A percentile compares a stretch with the other conserved stretches of the same genome.
Evolutionary conservation across 331 rosid genomes (phyloP).

Genomic region (Spiraea crenata): DNA sequence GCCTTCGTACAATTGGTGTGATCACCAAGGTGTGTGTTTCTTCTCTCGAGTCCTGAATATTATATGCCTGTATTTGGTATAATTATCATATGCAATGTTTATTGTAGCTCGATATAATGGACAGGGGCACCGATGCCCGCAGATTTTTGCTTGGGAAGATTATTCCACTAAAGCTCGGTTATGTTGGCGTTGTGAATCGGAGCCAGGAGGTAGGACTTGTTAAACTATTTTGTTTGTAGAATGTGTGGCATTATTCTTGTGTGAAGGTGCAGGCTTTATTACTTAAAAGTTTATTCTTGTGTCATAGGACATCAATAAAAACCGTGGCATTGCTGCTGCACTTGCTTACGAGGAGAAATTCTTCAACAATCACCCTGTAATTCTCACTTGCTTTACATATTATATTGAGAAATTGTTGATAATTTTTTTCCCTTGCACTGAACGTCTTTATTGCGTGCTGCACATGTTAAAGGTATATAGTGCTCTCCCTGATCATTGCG

Average conservation of each 20-base stretch:
- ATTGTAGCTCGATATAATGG: conserved; percentile 46
- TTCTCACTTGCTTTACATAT: neutral
- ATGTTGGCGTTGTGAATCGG: conserved; percentile 36
- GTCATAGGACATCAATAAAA: conserved; percentile 36
- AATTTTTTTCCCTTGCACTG: conserved; percentile 8
- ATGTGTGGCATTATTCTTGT: neutral
- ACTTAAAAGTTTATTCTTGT: neutral
- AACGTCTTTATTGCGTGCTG: neutral
- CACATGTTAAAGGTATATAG: conserved; percentile 28
- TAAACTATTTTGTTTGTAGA: neutral
- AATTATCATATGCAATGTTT: neutral
- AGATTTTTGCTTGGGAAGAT: conserved; percentile 38
- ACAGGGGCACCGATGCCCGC: conserved; percentile 44
- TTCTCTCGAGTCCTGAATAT: neutral
- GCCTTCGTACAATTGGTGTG: conserved; percentile 35
- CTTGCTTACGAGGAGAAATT: conserved; percentile 42
- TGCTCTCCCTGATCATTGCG: conserved; percentile 31
- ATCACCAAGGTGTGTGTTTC: conserved; percentile 33
- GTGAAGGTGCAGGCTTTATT: neutral
- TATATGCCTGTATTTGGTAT: neutral
- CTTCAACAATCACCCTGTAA: conserved; percentile 30
- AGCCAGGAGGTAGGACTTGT: conserved; percentile 39
- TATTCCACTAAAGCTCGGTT: conserved; percentile 34
- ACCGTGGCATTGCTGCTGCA: conserved; percentile 38
- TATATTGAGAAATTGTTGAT: conserved; percentile 9